A percentile compares a stretch with the other conserved stretches of the same genome.
Conservation (phyloP, 2,329 filamentous ascomycete species). For the Parafenestella ontariensis region DNA sequence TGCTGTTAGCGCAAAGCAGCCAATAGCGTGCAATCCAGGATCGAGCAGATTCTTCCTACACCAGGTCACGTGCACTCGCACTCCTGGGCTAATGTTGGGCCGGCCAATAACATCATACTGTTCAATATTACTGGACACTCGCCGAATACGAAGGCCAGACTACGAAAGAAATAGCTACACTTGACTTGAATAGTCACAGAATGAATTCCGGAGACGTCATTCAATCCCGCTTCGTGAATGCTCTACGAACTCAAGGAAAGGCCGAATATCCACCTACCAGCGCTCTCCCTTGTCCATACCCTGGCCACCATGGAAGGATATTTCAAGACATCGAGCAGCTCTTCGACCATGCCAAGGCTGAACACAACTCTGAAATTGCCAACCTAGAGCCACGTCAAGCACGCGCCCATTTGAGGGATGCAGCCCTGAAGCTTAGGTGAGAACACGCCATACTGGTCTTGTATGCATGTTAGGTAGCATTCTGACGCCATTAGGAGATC, state of each 20-base stretch:
- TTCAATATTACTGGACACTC: conserved; percentile 1
- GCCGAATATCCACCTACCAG: conserved; percentile 25
- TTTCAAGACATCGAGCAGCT: conserved; percentile 40
- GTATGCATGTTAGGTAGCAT: background rate
- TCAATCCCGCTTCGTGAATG: conserved; percentile 34
- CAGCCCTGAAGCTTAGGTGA: conserved; percentile 29
- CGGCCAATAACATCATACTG: background rate
- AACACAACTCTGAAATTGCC: conserved; percentile 34
- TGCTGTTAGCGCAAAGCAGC: background rate
- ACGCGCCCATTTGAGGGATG: conserved; percentile 30
- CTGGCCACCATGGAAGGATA: conserved; percentile 30
- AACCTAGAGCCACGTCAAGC: conserved; percentile 26
- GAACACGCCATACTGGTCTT: background rate
- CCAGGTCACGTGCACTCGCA: background rate
- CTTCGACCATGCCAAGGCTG: conserved; percentile 31
- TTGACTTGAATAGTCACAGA: conserved; percentile 1
- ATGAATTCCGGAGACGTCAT: conserved; percentile 31
- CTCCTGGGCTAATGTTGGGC: conserved; percentile 4
- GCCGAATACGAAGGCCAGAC: conserved; percentile 7
- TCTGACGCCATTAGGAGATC: conserved; percentile 25
- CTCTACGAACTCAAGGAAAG: conserved; percentile 34
- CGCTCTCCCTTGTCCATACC: conserved; percentile 40
- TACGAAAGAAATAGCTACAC: conserved; percentile 1
- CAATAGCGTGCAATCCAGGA: background rate
- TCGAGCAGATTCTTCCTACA: background rate